Base-by-base conservation (phyloP, 148 eudicot genomes). In the Chenopodium quinoa region DNA sequence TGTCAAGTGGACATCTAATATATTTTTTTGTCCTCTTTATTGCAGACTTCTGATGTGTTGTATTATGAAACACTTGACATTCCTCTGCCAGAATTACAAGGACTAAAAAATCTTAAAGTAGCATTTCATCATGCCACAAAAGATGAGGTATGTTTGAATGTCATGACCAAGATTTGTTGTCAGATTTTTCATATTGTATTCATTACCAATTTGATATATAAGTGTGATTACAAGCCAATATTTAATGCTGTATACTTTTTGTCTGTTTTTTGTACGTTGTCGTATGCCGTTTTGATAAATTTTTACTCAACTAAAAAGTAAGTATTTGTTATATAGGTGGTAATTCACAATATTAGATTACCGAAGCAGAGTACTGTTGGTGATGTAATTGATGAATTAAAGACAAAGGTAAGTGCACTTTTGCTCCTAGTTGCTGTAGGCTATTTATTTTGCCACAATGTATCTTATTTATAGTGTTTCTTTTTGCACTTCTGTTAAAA, bases 31-130 rank as follows among this genome's bases (percentile, higher is more conserved):
- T 46, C 81, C 44, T 81, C 73, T 76, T 81, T 75, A 75, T n/a
- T 76, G 79, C 93, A 95, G 99, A 87, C 86, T 37, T 88, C 99
- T 34, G 99, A 95, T 85, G 92, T 95, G 82, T 85, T 95, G 89
- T 93, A 95, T 78, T 95, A 95, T 83, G 99, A 95, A 88, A 93
- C 93, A 74, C 85, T 95, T 78, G 97, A 95, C 85, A 92, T 95
- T 78, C 99, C 99, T 75, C 86, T 93, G 78, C 99, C 99, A 71
- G 97, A 93, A 83, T 81, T 95, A 75, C 97, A 92, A 87, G 89
- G 93, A 31, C 83, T 93, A 32, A 95, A 92, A 83, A 89, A 88
- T 50, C 83, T 95, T 66, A 92, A 92, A 88, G 89, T 93, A 75
- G 90, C 91, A 50, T 95, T 91, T 78, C 90, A 92, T 87, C 86